Base-by-base conservation (phyloP, 1,284 basidiomycete species). In the Puccinia novopanici region DNA sequence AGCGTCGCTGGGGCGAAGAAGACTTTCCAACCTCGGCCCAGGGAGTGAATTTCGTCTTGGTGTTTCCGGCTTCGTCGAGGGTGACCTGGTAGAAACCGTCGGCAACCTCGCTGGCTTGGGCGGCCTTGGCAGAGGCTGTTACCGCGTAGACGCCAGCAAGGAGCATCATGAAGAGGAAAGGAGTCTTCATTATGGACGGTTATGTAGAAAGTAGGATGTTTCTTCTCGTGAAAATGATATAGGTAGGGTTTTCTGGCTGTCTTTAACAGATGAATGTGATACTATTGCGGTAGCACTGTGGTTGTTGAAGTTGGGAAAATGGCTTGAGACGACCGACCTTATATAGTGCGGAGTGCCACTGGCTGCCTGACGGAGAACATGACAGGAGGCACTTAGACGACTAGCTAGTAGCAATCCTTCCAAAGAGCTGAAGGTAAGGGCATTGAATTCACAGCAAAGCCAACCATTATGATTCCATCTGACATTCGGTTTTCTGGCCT, bases 1-100 rank as follows among this genome's bases (percentile, higher is more conserved):
- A 54, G 52, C 52, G 52, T 54, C 52, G 52, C 52, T 54, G 17
- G 52, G 52, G 52, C 52, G 52, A 54, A n/a, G 52, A 54, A n/a
- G 52, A 54, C 52, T 54, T 54, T 54, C 15, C 52, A 17, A 54
- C 22, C 52, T 54, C 17, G 52, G 15, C 5, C 52, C 52, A 54
- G 8, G 52, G 52, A 17, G 52, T 54, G 22, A 54, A 54, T 17
- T 54, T 54, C 52, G 52, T 54, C 17, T 17, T 54, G 52, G 52
- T n/a, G 52, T 54, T 54, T 54, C 52, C 52, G 52, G 52, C 52
- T 54, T 54, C 52, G 52, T 54, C 52, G 22, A 17, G 52, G 52
- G 22, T 54, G 52, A 54, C 52, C 52, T 54, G 52, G 52, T 54
- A 54, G 52, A 54, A n/a, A 54, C 52, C 52, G 19, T 54, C 52